Percentiles rank a stretch among this genome's conserved stretches.
Conservation (phyloP, 768 basidiomycete species). For the Tulasnella sp. region DNA sequence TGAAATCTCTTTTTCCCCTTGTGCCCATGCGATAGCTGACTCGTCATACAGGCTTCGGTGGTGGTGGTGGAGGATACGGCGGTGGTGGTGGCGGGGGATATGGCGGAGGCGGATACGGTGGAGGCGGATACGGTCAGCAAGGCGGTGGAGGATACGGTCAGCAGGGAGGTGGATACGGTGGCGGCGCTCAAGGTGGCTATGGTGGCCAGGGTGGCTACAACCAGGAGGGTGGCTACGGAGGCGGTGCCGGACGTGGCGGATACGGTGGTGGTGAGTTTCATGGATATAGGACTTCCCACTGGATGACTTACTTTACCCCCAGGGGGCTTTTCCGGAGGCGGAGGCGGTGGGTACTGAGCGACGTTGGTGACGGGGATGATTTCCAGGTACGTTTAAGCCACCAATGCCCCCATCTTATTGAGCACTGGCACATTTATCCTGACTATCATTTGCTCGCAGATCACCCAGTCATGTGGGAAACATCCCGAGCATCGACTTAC, state of each 20-base stretch:
- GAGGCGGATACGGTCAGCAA: conserved; percentile 19
- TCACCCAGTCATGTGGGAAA: no score
- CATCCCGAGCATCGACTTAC: no score
- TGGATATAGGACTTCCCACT: background rate
- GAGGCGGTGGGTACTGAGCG: no score
- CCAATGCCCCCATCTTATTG: no score
- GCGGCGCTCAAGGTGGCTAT: conserved; percentile 25
- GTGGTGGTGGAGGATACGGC: background rate
- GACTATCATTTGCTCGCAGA: no score
- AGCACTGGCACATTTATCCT: no score
- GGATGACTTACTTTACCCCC: no score
- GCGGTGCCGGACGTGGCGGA: background rate
- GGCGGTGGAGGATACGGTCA: conserved; percentile 23
- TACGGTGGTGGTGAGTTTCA: background rate
- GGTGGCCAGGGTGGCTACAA: conserved; percentile 22
- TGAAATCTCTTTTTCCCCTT: background rate
- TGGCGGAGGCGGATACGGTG: conserved; percentile 24
- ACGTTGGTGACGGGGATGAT: no score
- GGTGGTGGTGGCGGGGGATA: conserved; percentile 13
- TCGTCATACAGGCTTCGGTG: background rate
- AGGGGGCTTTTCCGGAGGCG: no score
- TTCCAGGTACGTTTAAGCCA: no score
- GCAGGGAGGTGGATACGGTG: conserved; percentile 29
- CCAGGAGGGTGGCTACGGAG: conserved; percentile 21
- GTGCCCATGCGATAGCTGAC: conserved; percentile 1